phyloP scores from a whole-genome alignment of 352 stramenopile genomes.

The Blastocystis sp. region DNA sequence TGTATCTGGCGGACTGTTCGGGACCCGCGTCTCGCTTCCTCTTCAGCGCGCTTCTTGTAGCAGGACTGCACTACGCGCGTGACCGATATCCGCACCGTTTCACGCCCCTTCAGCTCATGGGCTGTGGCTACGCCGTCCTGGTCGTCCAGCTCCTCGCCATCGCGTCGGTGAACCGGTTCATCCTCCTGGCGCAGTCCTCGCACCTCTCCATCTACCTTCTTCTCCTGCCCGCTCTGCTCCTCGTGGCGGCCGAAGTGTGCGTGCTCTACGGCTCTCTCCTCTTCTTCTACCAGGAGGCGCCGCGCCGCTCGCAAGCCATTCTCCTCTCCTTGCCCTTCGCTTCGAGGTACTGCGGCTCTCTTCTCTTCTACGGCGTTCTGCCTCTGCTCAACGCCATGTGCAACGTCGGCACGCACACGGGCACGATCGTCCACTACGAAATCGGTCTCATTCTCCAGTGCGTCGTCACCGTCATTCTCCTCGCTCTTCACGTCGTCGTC shows the following conservation, averaged over 20 bases:
- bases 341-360: conserved; percentile 43
- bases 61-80: neutral
- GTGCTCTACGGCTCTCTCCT: conserved; percentile 14
- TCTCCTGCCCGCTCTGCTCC: neutral
- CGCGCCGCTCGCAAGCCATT: conserved; percentile 39
- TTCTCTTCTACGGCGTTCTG: conserved; percentile 51
- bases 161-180: neutral
- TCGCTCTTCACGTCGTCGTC: neutral
- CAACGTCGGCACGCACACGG: neutral
- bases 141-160: neutral
- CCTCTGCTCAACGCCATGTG: conserved; percentile 31
- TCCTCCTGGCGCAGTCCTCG: conserved; percentile 16
- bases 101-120: conserved; percentile 37
- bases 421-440: conserved; percentile 45
- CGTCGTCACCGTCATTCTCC: conserved; percentile 4
- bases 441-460: conserved; percentile 29
- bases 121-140: conserved; percentile 23
- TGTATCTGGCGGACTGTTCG: neutral
- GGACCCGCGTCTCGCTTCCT: neutral
- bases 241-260: neutral
- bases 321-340: conserved; percentile 42
- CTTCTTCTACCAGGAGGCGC: conserved; percentile 57
- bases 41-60: neutral
- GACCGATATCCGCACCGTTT: neutral
- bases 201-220: conserved; percentile 14